Percentiles rank a stretch among this genome's conserved stretches.
Conservation (phyloP, 31 red algal species). For the Porphyra umbilicalis region DNA sequence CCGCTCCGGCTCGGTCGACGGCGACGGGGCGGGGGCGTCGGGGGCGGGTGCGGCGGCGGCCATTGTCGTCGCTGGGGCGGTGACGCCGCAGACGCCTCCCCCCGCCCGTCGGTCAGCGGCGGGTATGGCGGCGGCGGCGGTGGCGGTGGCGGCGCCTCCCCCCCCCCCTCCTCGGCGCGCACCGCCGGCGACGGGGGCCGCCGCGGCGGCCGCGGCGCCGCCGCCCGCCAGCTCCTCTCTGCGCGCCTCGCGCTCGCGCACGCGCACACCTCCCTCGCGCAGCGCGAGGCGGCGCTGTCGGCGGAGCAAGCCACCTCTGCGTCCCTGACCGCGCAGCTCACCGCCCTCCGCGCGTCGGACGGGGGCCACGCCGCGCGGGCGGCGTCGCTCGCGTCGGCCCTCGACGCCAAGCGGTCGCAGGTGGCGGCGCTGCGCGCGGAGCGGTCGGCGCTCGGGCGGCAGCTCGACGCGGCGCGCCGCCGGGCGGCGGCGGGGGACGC, state of each 20-base stretch:
- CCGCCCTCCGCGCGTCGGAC: neutral
- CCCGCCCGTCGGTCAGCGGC: too few species aligned
- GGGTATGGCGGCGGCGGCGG: too few species aligned
- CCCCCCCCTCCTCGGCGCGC: too few species aligned
- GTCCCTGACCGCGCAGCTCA: neutral
- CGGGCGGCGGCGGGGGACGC: neutral
- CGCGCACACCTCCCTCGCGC: neutral
- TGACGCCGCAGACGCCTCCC: too few species aligned
- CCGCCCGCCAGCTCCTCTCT: neutral
- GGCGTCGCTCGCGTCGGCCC: neutral
- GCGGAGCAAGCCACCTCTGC: neutral
- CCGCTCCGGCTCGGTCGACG: neutral
- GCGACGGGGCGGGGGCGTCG: neutral
- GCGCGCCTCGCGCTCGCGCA: neutral
- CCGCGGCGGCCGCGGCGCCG: neutral
- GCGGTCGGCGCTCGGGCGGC: neutral
- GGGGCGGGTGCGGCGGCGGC: too few species aligned
- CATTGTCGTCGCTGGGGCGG: too few species aligned
- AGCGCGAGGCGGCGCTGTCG: neutral
- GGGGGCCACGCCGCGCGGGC: neutral
- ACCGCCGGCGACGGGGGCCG: neutral
- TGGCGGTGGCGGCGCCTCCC: too few species aligned
- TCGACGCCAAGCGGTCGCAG: neutral
- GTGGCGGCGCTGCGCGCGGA: neutral
- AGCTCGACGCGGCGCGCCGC: neutral